Percentiles rank a stretch among this genome's conserved stretches.
These are phyloP conservation scores for Citrus medica DNA, from an alignment of 345 rosid species.

Conservation along the genomic window DNA sequence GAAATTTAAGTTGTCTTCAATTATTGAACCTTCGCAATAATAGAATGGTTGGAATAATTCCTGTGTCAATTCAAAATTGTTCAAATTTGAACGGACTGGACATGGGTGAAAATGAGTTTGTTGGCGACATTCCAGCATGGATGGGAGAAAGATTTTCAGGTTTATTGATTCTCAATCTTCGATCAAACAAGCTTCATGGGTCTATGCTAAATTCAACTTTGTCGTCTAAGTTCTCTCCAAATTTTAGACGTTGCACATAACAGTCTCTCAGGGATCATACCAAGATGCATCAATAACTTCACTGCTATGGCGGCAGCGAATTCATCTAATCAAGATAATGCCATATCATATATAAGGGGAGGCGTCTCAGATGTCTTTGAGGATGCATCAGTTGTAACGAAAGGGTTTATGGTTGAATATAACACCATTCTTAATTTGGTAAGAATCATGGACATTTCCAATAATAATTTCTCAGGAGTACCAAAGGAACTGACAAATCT, in stretches of 20 bases:
- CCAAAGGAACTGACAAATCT: neutral
- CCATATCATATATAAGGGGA: too few species aligned
- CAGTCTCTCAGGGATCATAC: neutral
- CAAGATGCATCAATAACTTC: neutral
- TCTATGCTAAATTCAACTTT: neutral
- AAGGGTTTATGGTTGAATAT: neutral
- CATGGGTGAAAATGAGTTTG: neutral
- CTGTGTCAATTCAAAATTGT: neutral
- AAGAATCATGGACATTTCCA: neutral
- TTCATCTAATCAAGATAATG: too few species aligned
- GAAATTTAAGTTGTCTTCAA: neutral
- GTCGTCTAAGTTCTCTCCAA: neutral
- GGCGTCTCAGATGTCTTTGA: neutral
- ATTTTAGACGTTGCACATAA: neutral
- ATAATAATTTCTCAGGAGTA: neutral
- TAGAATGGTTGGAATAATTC: neutral
- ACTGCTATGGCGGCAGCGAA: neutral
- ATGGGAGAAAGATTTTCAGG: neutral
- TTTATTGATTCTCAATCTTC: neutral
- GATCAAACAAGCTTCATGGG: neutral
- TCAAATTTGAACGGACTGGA: neutral
- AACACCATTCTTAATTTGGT: neutral
- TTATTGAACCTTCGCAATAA: neutral
- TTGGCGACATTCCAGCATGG: neutral
- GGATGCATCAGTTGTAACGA: neutral